Conservation (phyloP, 495 filamentous ascomycete genomes). For the Penicillium samsonianum region DNA sequence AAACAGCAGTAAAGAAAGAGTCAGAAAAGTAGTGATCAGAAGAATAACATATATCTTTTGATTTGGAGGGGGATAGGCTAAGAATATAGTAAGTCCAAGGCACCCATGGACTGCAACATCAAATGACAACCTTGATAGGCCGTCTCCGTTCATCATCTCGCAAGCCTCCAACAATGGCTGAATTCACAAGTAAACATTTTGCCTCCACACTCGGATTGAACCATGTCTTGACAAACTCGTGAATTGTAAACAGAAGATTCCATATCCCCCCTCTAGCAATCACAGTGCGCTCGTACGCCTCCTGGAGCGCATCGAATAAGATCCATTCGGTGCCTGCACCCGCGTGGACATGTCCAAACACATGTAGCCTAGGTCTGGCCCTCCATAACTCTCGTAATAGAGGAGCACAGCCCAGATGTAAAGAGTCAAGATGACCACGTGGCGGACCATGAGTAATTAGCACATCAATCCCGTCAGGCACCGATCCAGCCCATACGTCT, state of each 20-base stretch:
- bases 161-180: conserved; percentile 28
- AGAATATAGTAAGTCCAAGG: too few relatives aligned
- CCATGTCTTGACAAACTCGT: conserved; percentile 16
- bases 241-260: conserved; percentile 22
- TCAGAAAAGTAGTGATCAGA: too few relatives aligned
- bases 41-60: too few relatives aligned
- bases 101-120: neutral
- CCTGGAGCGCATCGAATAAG: conserved; percentile 24
- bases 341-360: conserved; percentile 78
- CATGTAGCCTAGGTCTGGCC: conserved; percentile 65
- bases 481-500: conserved; percentile 31
- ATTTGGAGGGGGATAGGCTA: too few relatives aligned
- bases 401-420: conserved; percentile 58
- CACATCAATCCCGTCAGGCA: conserved; percentile 69
- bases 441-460: conserved; percentile 69
- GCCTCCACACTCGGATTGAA: conserved; percentile 18
- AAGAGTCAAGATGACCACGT: conserved; percentile 64
- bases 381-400: conserved; percentile 66
- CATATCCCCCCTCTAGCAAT: conserved; percentile 17
- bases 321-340: conserved; percentile 49
- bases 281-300: conserved; percentile 25
- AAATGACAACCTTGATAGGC: conserved; percentile 21
- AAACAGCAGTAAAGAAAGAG: too few relatives aligned
- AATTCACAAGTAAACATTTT: conserved; percentile 30
- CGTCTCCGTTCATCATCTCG: conserved; percentile 26